Base-by-base conservation (phyloP, 2,329 filamentous ascomycete genomes). In the Ascochyta lentis region DNA sequence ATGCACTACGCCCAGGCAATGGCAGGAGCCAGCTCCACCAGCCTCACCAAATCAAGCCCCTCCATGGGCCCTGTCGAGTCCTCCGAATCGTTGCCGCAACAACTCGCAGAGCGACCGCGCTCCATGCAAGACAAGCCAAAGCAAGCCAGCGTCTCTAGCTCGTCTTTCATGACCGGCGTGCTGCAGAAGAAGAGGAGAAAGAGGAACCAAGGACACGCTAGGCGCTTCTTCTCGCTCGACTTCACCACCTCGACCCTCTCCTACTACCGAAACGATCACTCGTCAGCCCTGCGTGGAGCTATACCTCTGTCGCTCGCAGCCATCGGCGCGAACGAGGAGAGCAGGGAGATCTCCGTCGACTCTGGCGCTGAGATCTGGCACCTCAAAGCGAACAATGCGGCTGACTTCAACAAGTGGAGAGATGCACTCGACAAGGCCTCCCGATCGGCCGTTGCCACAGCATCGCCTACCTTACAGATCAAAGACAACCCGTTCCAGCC, bases 351-450 rank as follows among this genome's bases (percentile, higher is more conserved):
- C 49, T 96, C 90, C 38, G 95, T 99, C 54, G 95, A 99, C 73
- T 98, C 95, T 0, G 95, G 95, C 1, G 93, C 95, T 2, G 95
- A 99, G 76, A 87, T 99, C 24, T 99, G 95, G 95, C 95, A 98
- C 78, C 81, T 99, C 27, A 89, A 88, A 67, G 92, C 95, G 3
- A 86, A 84, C 45, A 96, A 91, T 65, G 85, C 86, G 45, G 89
- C 89, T 61, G 94, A 98, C 59, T 99, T 97, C 71, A 83, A 86
- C 42, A 89, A 90, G 16, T 99, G 95, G 95, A 92, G 89, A 43
- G 83, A 84, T 42, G 94, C 93, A 0, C 79, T 99, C 46, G 92
- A 97, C 75, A 88, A 85, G 61, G 93, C 94, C 4, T 90, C 91
- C 59, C 84, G 89, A 56, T 73, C 67, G 52, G 76, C 75, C 51